Evolutionary conservation across 371 early-diverging fungal genomes (phyloP), one percentile per base, ranked within the genome.

Genomic region (Mortierella sp.): DNA sequence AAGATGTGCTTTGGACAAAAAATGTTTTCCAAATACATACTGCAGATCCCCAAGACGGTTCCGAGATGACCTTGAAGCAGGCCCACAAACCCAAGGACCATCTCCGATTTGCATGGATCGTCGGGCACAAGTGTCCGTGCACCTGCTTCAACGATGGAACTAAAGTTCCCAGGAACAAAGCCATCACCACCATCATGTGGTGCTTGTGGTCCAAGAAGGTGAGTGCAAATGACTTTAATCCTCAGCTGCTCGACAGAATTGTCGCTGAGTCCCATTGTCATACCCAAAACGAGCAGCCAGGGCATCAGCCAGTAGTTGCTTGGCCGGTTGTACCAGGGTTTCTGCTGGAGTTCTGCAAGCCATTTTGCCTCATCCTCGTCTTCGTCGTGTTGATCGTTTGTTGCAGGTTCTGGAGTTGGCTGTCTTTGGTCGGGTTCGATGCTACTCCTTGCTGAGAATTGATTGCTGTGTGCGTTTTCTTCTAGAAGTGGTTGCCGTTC

Each of bases 321-420:
- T 24, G 79, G 70, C 1, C 79, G 70, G 2, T 31, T 19, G 44
- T 74, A 70, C 79, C 79, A 79, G 11, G 70, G 73, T 8, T 55
- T 1, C 5, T 16, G 19, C 14, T 69, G 55, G 1, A 72, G 44
- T 7, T 68, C 45, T 37, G 43, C 68, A 6, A 77, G 31, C 77
- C 77, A 77, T 13, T 22, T 44, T 40, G 66, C 47, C 53, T 71
- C 77, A 48, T 19, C 41, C 19, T 77, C 68, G 3, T 67, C 77
- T 1, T 64, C 69, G 4, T 61, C 22, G 8, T 61, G 61, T 8
- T 61, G 37, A 2, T 61, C 37, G 8, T 6, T 37, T 61, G 34
- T 22, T 61, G 39, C 1, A 22, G 22, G 1, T 61, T 19, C 19
- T 19, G 16, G 14, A 2, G 61, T 37, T 37, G 61, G 6, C 9